Evolutionary conservation across 306 rosid species (phyloP).

Genomic region (Hylodesmum podocarpum): DNA sequence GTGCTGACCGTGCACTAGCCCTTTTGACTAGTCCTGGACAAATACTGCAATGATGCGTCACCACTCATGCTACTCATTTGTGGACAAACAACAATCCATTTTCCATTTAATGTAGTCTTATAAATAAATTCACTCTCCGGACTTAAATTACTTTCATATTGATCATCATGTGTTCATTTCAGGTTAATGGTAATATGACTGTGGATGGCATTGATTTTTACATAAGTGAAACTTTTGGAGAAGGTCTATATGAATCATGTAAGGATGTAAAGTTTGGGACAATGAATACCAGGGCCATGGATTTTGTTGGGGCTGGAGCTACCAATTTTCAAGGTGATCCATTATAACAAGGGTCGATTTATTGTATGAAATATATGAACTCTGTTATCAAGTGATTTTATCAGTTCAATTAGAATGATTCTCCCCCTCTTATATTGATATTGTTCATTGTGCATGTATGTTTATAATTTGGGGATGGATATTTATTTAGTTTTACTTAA

Average conservation of each 20-base stretch:
- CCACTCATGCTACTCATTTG: not conserved
- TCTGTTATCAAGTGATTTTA: constrained; percentile 16
- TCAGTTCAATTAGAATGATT: not conserved
- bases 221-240: constrained; percentile 61
- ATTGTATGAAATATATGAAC: constrained; percentile 1
- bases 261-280: constrained; percentile 98
- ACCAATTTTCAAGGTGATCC: constrained; percentile 63
- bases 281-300: constrained; percentile 94
- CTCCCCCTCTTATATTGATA: not conserved
- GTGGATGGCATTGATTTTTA: constrained; percentile 85
- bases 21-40: not conserved
- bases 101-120: constrained; percentile 17
- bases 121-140: not conserved
- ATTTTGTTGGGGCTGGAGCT: constrained; percentile 95
- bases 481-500: not conserved
- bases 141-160: constrained; percentile 14
- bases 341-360: constrained; percentile 23
- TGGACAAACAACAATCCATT: no score
- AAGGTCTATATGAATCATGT: constrained; percentile 76
- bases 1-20: not conserved
- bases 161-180: constrained; percentile 27
- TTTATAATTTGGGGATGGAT: not conserved
- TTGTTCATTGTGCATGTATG: not conserved
- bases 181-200: constrained; percentile 73
- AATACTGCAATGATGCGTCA: not conserved